Evolutionary conservation across 2,329 filamentous ascomycete genomes (phyloP), one percentile per base, ranked within the genome.

Genomic region (Pseudogymnoascus sp.): DNA sequence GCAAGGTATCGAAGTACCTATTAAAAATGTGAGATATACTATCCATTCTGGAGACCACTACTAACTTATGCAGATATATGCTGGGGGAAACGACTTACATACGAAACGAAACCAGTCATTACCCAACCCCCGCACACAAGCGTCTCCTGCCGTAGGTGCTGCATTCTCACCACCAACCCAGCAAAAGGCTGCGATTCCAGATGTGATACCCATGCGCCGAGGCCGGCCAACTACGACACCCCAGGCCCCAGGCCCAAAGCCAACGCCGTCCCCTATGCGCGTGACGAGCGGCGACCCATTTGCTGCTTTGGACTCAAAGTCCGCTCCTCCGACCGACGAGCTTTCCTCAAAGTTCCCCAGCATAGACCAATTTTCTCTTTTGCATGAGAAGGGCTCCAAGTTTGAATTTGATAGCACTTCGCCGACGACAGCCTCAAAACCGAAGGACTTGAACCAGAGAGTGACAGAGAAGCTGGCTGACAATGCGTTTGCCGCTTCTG

Each of bases 181-280:
- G 63, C 83, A 89, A 68, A 84, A 89, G 62, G 84, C 88, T 68
- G 79, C 82, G 7, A 86, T 97, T 62, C 94, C 94, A 7, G 91
- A 97, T 23, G 91, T 99, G 66, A 87, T 90, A 38, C 94, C 93
- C 0, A 97, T 97, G 94, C 85, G 94, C 65, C 84, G 94, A 76
- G 94, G 94, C 3, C 82, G 91, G 65, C 89, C 92, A 4, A 80
- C 81, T 4, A 82, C 80, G 69, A 69, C 78, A 65, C 70, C 77
- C 16, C 78, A 79, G 63, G 72, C 75, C 60, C 68, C 78, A 70
- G 69, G 74, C 78, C 40, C 67, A 64, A 86, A 84, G 70, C 83
- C 82, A 62, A 88, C 78, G 69, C 82, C 86, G 6, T 91, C 90
- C 4, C 88, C 91, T 0, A 83, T 86, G 68, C 83, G 87, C 66